Evolutionary conservation across 2,329 filamentous ascomycete species (phyloP).

Genomic region (Pleomassaria siparia): DNA sequence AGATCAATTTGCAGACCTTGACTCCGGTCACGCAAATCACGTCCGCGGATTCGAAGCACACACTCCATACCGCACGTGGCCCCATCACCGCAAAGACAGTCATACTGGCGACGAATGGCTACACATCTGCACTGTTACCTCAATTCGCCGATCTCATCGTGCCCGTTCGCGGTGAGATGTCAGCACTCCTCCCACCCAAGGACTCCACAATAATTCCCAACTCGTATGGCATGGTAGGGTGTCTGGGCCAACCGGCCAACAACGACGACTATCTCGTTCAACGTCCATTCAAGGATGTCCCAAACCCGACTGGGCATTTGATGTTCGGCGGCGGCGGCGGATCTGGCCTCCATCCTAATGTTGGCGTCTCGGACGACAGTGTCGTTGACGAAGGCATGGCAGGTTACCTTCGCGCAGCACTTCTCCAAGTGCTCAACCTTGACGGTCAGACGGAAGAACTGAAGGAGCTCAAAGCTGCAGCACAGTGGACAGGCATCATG

Average conservation of each 20-base stretch:
- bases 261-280: conserved; percentile 75
- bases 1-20: conserved; percentile 73
- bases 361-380: conserved; percentile 63
- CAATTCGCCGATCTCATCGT: conserved; percentile 70
- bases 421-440: conserved; percentile 40
- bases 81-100: conserved; percentile 63
- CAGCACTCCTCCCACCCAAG: conserved; percentile 62
- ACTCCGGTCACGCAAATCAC: conserved; percentile 60
- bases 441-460: conserved; percentile 40
- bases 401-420: conserved; percentile 54
- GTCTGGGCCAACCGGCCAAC: conserved; percentile 46
- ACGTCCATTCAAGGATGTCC: conserved; percentile 53
- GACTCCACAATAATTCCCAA: conserved; percentile 51
- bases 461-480: conserved; percentile 49
- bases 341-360: conserved; percentile 45
- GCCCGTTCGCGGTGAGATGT: conserved; percentile 75
- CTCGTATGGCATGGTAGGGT: conserved; percentile 67
- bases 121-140: conserved; percentile 75
- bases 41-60: conserved; percentile 51
- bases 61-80: conserved; percentile 70
- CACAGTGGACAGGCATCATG: conserved; percentile 78
- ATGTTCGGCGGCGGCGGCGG: conserved; percentile 73
- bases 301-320: conserved; percentile 55
- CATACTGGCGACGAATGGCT: conserved; percentile 80
- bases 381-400: conserved; percentile 59